A percentile compares a stretch with the other conserved stretches of the same genome.
Evolutionary conservation across 2,329 filamentous ascomycete genomes (phyloP).

Genomic region (Epichloe sylvatica): DNA sequence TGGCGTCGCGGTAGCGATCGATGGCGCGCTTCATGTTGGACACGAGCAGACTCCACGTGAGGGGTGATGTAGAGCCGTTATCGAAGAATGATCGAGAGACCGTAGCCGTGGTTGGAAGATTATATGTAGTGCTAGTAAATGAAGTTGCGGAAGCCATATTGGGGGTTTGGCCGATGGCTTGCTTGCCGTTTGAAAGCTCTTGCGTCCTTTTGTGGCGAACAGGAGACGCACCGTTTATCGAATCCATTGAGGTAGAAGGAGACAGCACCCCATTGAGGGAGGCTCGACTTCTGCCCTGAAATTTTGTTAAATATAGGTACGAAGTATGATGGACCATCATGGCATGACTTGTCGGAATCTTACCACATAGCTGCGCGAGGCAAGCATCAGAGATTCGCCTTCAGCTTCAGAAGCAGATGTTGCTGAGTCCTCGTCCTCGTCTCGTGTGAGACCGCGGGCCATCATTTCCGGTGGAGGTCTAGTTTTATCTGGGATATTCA

Average conservation of each 20-base stretch:
- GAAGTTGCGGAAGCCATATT: constrained; percentile 47
- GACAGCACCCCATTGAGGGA: constrained; percentile 61
- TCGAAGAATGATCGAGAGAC: constrained; percentile 82
- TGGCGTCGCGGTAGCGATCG: constrained; percentile 79
- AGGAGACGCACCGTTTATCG: constrained; percentile 58
- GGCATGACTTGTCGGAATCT: constrained; percentile 14
- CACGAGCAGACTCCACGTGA: constrained; percentile 82
- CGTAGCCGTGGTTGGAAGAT: constrained; percentile 41
- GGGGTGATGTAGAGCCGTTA: constrained; percentile 61
- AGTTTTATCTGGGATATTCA: constrained; percentile 78
- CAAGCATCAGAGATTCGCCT: constrained; percentile 54
- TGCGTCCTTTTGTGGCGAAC: constrained; percentile 44
- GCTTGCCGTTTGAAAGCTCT: constrained; percentile 29
- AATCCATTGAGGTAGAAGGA: constrained; percentile 83
- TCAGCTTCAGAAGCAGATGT: constrained; percentile 79
- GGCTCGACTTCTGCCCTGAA: constrained; percentile 46
- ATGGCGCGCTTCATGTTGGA: constrained; percentile 88
- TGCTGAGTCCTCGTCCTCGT: constrained; percentile 78
- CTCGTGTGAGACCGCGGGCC: constrained; percentile 65
- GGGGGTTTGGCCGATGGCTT: constrained; percentile 28
- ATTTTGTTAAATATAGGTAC: neutral
- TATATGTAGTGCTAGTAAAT: constrained; percentile 45
- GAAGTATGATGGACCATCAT: neutral
- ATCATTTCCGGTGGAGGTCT: constrained; percentile 83
- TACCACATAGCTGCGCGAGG: constrained; percentile 56